Evolutionary conservation across 176 grass and related monocot genomes (phyloP).

Genomic region (Avena atlantica): DNA sequence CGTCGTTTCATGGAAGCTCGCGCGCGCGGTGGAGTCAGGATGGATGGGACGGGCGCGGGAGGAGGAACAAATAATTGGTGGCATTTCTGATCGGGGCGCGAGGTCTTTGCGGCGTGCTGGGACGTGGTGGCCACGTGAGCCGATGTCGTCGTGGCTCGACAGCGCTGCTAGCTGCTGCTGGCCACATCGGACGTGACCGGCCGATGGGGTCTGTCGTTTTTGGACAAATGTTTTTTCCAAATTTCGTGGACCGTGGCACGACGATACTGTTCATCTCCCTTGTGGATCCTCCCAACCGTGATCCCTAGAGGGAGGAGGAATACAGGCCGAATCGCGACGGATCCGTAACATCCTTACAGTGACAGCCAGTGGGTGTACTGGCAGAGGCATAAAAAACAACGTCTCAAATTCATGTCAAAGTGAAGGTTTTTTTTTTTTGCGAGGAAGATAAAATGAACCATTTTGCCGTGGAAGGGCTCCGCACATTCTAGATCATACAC

Average conservation of each 20-base stretch:
- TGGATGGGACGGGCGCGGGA: neutral
- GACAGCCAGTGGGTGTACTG: neutral
- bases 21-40: neutral
- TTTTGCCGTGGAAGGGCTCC: too few relatives aligned
- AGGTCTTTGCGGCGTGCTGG: neutral
- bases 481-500: neutral
- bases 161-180: neutral
- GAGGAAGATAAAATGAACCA: too few relatives aligned
- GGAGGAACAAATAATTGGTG: constrained; percentile 6
- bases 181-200: constrained; percentile 22
- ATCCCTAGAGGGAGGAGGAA: neutral
- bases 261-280: neutral
- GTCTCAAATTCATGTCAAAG: too few relatives aligned
- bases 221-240: neutral
- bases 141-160: neutral
- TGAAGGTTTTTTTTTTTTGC: too few relatives aligned
- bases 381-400: too few relatives aligned
- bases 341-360: neutral
- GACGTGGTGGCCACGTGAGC: constrained; percentile 16
- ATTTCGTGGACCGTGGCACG: neutral
- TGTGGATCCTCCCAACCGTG: neutral
- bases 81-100: neutral
- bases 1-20: neutral
- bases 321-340: neutral
- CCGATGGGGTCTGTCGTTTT: constrained; percentile 4